phyloP scores from a whole-genome alignment of 352 stramenopile species.

The Phytophthora podocarpi region DNA sequence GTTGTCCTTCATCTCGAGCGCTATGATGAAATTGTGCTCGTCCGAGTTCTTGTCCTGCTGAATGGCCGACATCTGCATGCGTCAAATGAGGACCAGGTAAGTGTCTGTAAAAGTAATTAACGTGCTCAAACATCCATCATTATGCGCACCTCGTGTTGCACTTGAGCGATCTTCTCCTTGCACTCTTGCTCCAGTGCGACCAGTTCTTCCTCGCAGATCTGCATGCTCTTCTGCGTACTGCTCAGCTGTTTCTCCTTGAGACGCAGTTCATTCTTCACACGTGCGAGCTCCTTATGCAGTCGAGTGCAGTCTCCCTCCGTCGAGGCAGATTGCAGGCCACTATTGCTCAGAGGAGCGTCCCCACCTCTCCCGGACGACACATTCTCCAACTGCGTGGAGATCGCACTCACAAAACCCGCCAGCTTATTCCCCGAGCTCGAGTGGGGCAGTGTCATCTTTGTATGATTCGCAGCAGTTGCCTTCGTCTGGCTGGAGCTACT shows the following conservation, averaged over 20 bases:
- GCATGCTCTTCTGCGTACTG: slow-evolving; percentile 59
- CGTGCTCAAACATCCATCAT: neutral
- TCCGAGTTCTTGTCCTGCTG: slow-evolving; percentile 69
- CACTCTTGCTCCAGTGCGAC: slow-evolving; percentile 79
- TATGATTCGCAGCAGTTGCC: neutral
- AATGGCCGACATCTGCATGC: slow-evolving; percentile 44
- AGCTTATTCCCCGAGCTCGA: slow-evolving; percentile 42
- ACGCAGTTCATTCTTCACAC: slow-evolving; percentile 56
- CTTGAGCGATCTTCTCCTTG: slow-evolving; percentile 66
- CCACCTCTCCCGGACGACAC: slow-evolving; percentile 27
- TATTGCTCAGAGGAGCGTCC: slow-evolving; percentile 18
- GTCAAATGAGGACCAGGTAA: slow-evolving; percentile 1
- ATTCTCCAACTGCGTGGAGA: slow-evolving; percentile 38
- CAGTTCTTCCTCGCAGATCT: slow-evolving; percentile 79
- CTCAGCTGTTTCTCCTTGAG: slow-evolving; percentile 68
- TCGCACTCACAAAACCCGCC: slow-evolving; percentile 34
- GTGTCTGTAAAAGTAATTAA: neutral
- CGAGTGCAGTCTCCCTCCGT: slow-evolving; percentile 36
- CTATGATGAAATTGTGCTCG: slow-evolving; percentile 75
- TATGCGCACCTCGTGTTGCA: slow-evolving; percentile 54
- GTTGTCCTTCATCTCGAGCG: slow-evolving; percentile 74
- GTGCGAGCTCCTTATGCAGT: slow-evolving; percentile 61
- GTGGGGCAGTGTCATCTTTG: slow-evolving; percentile 25
- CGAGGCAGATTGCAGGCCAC: slow-evolving; percentile 8
- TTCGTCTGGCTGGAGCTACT: slow-evolving; percentile 25